Percentiles rank a stretch among this genome's conserved stretches.
phyloP scores from a whole-genome alignment of 2,329 filamentous ascomycete genomes.

The Pseudodiploospora longispora region DNA sequence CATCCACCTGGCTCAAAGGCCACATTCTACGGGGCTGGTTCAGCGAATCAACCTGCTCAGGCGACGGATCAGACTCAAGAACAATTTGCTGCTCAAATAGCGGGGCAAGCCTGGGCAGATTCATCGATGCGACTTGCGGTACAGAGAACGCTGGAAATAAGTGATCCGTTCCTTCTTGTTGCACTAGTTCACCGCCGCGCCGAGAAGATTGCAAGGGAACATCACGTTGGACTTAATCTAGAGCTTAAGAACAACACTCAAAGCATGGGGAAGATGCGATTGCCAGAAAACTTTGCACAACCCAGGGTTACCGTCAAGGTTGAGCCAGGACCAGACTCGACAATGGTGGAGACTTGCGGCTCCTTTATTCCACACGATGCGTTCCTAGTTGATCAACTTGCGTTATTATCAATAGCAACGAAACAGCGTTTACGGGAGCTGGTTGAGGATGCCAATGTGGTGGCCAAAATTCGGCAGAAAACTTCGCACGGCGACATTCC shows the following conservation, averaged over 20 bases:
- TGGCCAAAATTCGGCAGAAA: conserved; percentile 64
- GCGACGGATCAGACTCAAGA: conserved; percentile 45
- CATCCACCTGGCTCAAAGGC: conserved; percentile 47
- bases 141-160: conserved; percentile 59
- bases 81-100: conserved; percentile 56
- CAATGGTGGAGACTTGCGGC: conserved; percentile 54
- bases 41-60: conserved; percentile 55
- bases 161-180: conserved; percentile 64
- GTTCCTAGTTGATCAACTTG: conserved; percentile 71
- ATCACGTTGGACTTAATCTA: conserved; percentile 47
- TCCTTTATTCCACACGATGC: conserved; percentile 69
- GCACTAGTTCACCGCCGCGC: conserved; percentile 52
- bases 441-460: conserved; percentile 65
- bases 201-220: conserved; percentile 49
- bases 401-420: conserved; percentile 72
- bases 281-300: conserved; percentile 39
- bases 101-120: conserved; percentile 57
- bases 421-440: conserved; percentile 71
- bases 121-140: conserved; percentile 55
- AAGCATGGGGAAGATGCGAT: conserved; percentile 39
- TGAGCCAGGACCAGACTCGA: conserved; percentile 53
- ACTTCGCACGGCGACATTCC: conserved; percentile 76
- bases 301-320: conserved; percentile 46
- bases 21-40: conserved; percentile 56
- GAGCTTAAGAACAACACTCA: conserved; percentile 42